A percentile compares a stretch with the other conserved stretches of the same genome.
These are phyloP conservation scores for Cotoneaster glaucophyllus DNA, from an alignment of 306 rosid genomes.

Conservation along the genomic window DNA sequence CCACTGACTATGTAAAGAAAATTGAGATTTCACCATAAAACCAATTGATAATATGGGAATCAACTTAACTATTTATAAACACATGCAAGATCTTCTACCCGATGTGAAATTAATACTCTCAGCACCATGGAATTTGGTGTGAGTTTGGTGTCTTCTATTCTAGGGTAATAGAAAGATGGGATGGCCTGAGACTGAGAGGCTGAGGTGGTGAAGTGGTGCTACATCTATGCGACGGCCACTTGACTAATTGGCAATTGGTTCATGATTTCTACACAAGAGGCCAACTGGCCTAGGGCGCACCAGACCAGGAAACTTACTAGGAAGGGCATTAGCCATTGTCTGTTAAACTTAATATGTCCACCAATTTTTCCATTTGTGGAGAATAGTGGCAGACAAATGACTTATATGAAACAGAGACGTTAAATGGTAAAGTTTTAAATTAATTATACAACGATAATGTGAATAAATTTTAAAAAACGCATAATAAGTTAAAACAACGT, in stretches of 20 bases:
- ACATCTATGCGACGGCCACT: slow-evolving; percentile 20
- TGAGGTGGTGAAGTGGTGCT: slow-evolving; percentile 15
- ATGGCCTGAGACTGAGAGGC: background rate
- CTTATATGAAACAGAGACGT: fast-evolving
- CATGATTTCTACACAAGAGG: background rate
- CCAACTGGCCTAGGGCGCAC: background rate
- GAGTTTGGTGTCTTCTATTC: slow-evolving; percentile 26
- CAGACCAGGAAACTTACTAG: background rate
- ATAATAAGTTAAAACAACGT: too few relatives aligned
- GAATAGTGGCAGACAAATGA: background rate
- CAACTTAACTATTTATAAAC: too few relatives aligned
- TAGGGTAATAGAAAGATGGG: background rate
- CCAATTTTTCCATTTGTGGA: background rate
- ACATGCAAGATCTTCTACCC: too few relatives aligned
- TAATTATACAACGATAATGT: too few relatives aligned
- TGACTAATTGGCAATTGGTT: background rate
- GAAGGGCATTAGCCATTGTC: background rate
- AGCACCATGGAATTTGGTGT: background rate
- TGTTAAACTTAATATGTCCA: background rate
- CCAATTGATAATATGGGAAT: too few relatives aligned
- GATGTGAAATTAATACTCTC: too few relatives aligned
- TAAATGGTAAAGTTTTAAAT: too few relatives aligned
- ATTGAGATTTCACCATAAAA: too few relatives aligned
- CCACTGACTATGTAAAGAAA: too few relatives aligned
- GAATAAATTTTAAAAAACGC: too few relatives aligned